A percentile compares a stretch with the other conserved stretches of the same genome.
Evolutionary conservation across 139 green algal genomes (phyloP).

Genomic region (Asterochloris erici): DNA sequence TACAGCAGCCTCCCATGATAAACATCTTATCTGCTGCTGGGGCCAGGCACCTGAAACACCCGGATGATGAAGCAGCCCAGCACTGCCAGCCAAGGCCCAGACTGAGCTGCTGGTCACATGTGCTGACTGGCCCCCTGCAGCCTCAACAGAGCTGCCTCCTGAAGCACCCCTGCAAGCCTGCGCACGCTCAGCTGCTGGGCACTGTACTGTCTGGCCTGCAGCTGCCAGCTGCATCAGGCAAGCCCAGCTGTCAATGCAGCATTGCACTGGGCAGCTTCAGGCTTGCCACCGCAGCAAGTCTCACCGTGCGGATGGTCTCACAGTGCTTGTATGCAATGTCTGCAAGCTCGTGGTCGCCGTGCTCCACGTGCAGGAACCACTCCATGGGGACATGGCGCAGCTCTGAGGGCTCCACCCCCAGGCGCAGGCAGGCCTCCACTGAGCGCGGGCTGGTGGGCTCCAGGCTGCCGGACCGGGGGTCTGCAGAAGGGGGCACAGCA

Average conservation of each 20-base stretch:
- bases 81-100: too few species aligned
- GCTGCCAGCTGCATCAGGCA: not conserved
- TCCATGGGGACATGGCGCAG: slow-evolving; percentile 60
- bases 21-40: too few species aligned
- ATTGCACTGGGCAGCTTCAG: not conserved
- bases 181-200: too few species aligned
- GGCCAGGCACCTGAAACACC: too few species aligned
- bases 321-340: slow-evolving; percentile 64
- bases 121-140: too few species aligned
- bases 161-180: too few species aligned
- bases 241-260: not conserved
- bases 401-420: slow-evolving; percentile 78
- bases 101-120: too few species aligned
- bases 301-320: slow-evolving; percentile 60
- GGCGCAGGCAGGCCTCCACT: slow-evolving; percentile 75
- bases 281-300: too few species aligned
- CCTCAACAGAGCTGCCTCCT: too few species aligned
- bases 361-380: slow-evolving; percentile 49
- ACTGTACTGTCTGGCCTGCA: not conserved
- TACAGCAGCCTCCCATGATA: too few species aligned
- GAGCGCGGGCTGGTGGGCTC: slow-evolving; percentile 72
- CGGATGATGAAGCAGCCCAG: too few species aligned
- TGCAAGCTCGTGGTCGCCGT: slow-evolving; percentile 48
- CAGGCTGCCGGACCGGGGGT: slow-evolving; percentile 42
- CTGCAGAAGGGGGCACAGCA: slow-evolving; percentile 21